Evolutionary conservation across 108 stramenopile genomes (phyloP).

Genomic region (Skeletonema tropicum): DNA sequence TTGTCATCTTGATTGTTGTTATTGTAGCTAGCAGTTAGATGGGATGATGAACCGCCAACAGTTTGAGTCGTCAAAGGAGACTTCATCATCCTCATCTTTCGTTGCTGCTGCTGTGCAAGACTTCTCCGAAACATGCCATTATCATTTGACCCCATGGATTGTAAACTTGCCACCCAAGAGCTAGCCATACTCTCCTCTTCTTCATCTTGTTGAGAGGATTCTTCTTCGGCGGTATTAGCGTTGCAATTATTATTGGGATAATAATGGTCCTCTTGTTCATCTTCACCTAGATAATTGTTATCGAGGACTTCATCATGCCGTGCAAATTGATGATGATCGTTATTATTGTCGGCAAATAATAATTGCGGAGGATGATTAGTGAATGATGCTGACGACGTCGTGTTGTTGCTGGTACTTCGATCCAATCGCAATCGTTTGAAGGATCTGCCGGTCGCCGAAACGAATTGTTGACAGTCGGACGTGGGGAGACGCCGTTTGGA

Average conservation of each 20-base stretch:
- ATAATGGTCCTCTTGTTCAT: slow-evolving; percentile 18
- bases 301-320: not conserved
- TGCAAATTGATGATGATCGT: not conserved
- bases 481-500: not conserved
- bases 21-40: not conserved
- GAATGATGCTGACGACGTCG: too few species aligned
- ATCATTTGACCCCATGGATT: slow-evolving; percentile 10
- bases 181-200: slow-evolving; percentile 8
- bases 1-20: not conserved
- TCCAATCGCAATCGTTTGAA: slow-evolving; percentile 27
- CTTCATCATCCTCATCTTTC: not conserved
- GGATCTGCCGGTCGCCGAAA: slow-evolving; percentile 11
- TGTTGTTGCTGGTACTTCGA: not conserved
- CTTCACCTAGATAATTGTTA: not conserved
- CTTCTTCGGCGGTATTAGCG: not conserved
- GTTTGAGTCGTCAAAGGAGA: too few species aligned
- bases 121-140: not conserved
- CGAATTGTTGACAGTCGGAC: not conserved
- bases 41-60: too few species aligned
- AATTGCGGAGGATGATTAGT: too few species aligned
- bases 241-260: not conserved
- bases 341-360: too few species aligned
- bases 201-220: not conserved
- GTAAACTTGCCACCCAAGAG: slow-evolving; percentile 36
- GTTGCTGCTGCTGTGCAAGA: not conserved